Evolutionary conservation across 2,329 filamentous ascomycete genomes (phyloP), one percentile per base, ranked within the genome.

Genomic region (Aspergillus felis): DNA sequence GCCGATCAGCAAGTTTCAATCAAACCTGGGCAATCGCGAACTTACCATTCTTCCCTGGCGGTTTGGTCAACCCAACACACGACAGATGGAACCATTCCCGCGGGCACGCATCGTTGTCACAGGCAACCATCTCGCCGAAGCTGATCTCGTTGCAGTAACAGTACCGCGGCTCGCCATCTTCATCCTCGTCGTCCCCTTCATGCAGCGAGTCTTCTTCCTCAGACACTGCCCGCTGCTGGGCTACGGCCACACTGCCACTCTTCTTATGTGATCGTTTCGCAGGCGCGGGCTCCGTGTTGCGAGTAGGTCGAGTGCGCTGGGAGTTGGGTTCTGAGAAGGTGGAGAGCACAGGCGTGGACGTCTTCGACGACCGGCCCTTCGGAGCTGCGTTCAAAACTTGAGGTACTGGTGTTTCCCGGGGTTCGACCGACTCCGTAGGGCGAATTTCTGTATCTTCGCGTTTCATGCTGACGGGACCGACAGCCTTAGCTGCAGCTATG

Each of bases 51-150:
- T 86, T 85, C 57, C 84, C 87, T n/a, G 90, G 90, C 53, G 90
- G 88, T 58, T 88, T 88, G 66, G 88, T 89, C 66, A 94, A 75
- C 27, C 90, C 90, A 29, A 91, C 90, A 72, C 90, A 94, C 51
- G 87, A 88, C 51, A 94, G 76, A 79, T 92, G 90, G 78, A 92
- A 93, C 90, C 90, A 92, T 74, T 92, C 89, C 60, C 85, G 82
- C 63, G 84, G 82, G 74, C 90, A 92, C 51, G 84, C 83, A 58
- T 87, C 83, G 7, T 85, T 86, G 70, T 92, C 90, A 68, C 89
- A 92, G 2, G 87, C 90, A 47, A 92, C 88, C 90, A 92, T 92
- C 75, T 91, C 89, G 22, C 90, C 89, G 68, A 91, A 92, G 67
- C 88, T 91, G 55, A 91, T 86, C 50, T 87, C 84, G 65, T 91